These are phyloP conservation scores for Fusarium sp. DNA, from an alignment of 2,329 filamentous ascomycete genomes.

Conservation along the genomic window DNA sequence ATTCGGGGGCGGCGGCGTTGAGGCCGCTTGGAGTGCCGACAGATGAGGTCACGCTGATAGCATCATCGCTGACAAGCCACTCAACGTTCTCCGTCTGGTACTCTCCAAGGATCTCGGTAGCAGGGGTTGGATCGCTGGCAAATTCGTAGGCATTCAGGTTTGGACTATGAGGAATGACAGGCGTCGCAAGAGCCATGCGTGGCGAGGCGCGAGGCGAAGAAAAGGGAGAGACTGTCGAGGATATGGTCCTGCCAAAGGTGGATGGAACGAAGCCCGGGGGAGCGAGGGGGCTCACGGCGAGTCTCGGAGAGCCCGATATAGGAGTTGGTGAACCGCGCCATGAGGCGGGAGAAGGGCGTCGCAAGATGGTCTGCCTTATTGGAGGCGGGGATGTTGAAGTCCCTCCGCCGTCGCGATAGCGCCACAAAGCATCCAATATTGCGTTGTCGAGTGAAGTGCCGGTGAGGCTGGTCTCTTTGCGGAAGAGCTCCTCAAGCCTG, in stretches of 20 bases:
- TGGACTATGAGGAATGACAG: constrained; percentile 92
- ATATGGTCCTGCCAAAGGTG: constrained; percentile 79
- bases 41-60: constrained; percentile 82
- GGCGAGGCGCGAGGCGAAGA: constrained; percentile 94
- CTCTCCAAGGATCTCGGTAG: constrained; percentile 89
- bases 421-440: constrained; percentile 91
- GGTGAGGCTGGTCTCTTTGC: constrained; percentile 79
- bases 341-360: constrained; percentile 90
- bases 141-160: constrained; percentile 96
- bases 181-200: constrained; percentile 88
- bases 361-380: constrained; percentile 88
- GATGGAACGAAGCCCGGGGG: constrained; percentile 86
- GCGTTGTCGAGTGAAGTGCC: constrained; percentile 88
- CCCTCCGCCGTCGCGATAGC: constrained; percentile 77
- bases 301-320: constrained; percentile 82
- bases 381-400: constrained; percentile 81
- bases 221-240: constrained; percentile 87
- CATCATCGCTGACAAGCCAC: constrained; percentile 93
- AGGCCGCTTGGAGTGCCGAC: constrained; percentile 75
- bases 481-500: constrained; percentile 86
- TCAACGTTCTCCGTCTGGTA: constrained; percentile 95
- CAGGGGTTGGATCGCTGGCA: constrained; percentile 81
- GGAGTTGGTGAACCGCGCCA: constrained; percentile 91
- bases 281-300: constrained; percentile 84
- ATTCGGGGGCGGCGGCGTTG: constrained; percentile 86